These are phyloP conservation scores for Aureobasidium sp. DNA, from an alignment of 2,329 filamentous ascomycete species.

Conservation along the genomic window DNA sequence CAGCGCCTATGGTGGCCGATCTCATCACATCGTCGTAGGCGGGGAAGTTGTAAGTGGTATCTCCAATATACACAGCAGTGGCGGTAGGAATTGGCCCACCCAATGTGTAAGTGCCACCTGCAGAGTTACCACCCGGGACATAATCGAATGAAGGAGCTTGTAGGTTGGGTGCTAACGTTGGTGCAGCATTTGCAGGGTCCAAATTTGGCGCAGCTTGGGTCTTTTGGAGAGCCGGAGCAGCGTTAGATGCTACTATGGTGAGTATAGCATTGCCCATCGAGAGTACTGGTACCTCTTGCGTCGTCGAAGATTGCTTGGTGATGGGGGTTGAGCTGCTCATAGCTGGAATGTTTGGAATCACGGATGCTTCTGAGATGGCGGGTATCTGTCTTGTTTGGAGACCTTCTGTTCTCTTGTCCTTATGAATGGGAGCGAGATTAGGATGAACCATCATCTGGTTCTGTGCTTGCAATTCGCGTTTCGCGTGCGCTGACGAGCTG, in stretches of 20 bases:
- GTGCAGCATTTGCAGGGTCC: not conserved
- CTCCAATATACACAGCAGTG: not conserved
- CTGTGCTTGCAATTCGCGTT: not conserved
- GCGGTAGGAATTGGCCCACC: not conserved
- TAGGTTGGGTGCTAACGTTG: not conserved
- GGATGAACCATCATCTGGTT: not conserved
- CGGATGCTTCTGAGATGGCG: not conserved
- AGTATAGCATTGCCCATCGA: too few species aligned
- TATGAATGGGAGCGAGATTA: not conserved
- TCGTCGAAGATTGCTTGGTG: not conserved
- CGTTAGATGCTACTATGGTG: not conserved
- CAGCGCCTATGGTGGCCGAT: not conserved
- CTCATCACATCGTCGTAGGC: not conserved
- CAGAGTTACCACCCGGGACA: not conserved
- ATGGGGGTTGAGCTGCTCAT: not conserved
- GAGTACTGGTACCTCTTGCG: not conserved
- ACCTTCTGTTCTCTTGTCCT: not conserved
- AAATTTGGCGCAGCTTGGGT: not conserved
- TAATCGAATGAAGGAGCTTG: not conserved
- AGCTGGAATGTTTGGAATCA: not conserved
- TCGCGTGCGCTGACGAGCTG: not conserved
- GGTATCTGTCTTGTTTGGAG: not conserved
- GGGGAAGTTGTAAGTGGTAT: not conserved
- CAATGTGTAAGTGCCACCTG: not conserved
- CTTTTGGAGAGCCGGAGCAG: not conserved